Percentiles rank a stretch among this genome's conserved stretches.
Evolutionary conservation across 106 monocot genomes (phyloP).

Genomic region (Dendrobium catenatum): DNA sequence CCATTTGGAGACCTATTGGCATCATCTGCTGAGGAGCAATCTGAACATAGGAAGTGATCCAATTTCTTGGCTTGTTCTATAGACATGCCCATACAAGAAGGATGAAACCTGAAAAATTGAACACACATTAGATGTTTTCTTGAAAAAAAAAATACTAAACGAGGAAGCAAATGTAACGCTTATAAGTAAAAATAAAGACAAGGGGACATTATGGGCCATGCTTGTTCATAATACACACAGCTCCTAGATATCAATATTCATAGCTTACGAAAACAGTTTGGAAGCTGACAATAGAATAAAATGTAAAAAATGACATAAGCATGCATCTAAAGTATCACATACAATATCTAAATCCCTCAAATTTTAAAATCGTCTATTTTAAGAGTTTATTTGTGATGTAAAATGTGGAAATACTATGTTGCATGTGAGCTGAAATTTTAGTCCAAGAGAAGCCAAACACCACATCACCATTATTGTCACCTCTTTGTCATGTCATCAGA

Average conservation of each 20-base stretch:
- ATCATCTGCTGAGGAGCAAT: slow-evolving; percentile 6
- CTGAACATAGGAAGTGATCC: slow-evolving; percentile 6
- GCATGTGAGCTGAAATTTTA: too few species aligned
- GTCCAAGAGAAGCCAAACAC: too few species aligned
- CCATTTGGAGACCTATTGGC: slow-evolving; percentile 2
- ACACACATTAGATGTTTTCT: neutral
- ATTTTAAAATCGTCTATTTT: too few species aligned
- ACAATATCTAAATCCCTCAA: neutral
- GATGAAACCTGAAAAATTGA: slow-evolving; percentile 7
- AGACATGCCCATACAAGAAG: neutral
- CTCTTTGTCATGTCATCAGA: too few species aligned
- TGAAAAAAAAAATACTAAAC: neutral
- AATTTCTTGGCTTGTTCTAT: slow-evolving; percentile 9
- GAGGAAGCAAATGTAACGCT: neutral
- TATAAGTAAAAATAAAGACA: neutral
- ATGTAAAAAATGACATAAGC: neutral
- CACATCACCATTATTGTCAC: too few species aligned
- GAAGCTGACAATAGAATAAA: neutral
- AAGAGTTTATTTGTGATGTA: too few species aligned
- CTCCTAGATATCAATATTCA: neutral
- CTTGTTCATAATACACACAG: neutral
- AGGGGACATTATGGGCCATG: neutral
- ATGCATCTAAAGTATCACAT: neutral
- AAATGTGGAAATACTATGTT: too few species aligned
- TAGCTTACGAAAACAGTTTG: neutral